A percentile compares a stretch with the other conserved stretches of the same genome.
Evolutionary conservation across 2,329 filamentous ascomycete species (phyloP).

Genomic region (Immersiporthe knoxdaviesiana): DNA sequence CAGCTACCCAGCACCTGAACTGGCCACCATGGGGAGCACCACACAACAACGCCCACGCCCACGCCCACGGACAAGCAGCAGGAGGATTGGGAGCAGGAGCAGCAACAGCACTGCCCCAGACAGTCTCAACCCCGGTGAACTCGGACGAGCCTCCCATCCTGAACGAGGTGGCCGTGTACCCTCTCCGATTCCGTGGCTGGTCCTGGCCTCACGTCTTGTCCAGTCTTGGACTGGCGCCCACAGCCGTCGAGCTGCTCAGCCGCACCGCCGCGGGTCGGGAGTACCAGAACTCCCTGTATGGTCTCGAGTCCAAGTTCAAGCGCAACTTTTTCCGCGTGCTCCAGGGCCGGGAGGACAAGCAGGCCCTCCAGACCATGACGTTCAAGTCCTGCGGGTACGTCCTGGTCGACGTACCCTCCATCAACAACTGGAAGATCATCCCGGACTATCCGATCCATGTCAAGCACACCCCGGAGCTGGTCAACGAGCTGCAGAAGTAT

Average conservation of each 20-base stretch:
- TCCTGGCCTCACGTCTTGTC: constrained; percentile 49
- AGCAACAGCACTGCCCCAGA: neutral
- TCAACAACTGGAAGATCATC: constrained; percentile 44
- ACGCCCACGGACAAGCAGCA: too few species aligned
- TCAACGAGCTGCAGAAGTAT: constrained; percentile 25
- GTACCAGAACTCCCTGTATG: neutral
- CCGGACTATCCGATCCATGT: constrained; percentile 31
- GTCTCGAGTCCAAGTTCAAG: constrained; percentile 29
- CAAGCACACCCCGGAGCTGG: constrained; percentile 24
- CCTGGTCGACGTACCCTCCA: constrained; percentile 41
- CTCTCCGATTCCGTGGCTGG: constrained; percentile 36
- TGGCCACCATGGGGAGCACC: too few species aligned
- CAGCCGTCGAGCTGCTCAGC: constrained; percentile 20
- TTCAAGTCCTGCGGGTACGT: constrained; percentile 68
- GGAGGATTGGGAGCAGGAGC: neutral
- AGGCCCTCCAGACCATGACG: constrained; percentile 44
- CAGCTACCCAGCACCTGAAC: too few species aligned
- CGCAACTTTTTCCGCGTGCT: constrained; percentile 29
- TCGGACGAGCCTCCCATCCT: neutral
- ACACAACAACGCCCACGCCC: too few species aligned
- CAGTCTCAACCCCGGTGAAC: constrained; percentile 10
- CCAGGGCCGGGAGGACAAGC: constrained; percentile 37
- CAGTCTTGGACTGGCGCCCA: constrained; percentile 43
- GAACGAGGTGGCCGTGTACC: neutral
- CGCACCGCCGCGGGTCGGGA: neutral